Base-by-base conservation (phyloP, 257 asterid genomes). In the Nicotiana tabacum region DNA sequence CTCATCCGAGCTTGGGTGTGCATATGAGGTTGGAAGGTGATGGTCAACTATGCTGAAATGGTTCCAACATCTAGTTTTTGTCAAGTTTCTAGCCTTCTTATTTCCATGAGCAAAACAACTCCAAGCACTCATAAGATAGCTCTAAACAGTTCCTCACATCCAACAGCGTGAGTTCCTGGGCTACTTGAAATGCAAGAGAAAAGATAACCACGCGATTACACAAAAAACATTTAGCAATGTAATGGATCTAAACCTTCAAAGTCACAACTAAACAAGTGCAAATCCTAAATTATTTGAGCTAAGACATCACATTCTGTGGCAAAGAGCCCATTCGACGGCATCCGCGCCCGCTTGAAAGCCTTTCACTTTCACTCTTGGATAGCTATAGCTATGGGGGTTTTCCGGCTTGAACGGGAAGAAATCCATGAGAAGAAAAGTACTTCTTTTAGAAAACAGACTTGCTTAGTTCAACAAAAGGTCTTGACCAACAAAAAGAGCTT, bases 1-100 rank as follows among this genome's bases (percentile, higher is more conserved):
- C 27, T 76, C 27, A 27, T 76, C 80, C 21, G 4, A 32, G 60
- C 43, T 76, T 76, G 64, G 64, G 27, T 51, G 43, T 24, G 39
- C 21, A 0, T 27, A 51, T 27, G 80, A 76, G 80, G 27, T 51
- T 51, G 80, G 62, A 46, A 27, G 80, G 60, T 11, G 43, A 76
- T 76, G 80, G 64, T 27, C 64, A 74, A 48, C 78, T 74, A 48
- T 32, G 64, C 80, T 74, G 79, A 74, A 74, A 74, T 27, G 61
- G 21, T 74, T 12, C 79, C 24, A 24, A 46, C 43, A 24, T 48
- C 39, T 48, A 74, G 61, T 13, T 48, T 24, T n/a, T 74, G 79
- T 62, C 7, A 13, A 74, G 79, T 74, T 24, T 56, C 61, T 12
- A 27, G 16, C 80, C 27, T 51, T 8, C 43, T 56, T 16, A 13